Evolutionary conservation across 2,329 filamentous ascomycete genomes (phyloP).

Genomic region (Akanthomyces dipterigenus): DNA sequence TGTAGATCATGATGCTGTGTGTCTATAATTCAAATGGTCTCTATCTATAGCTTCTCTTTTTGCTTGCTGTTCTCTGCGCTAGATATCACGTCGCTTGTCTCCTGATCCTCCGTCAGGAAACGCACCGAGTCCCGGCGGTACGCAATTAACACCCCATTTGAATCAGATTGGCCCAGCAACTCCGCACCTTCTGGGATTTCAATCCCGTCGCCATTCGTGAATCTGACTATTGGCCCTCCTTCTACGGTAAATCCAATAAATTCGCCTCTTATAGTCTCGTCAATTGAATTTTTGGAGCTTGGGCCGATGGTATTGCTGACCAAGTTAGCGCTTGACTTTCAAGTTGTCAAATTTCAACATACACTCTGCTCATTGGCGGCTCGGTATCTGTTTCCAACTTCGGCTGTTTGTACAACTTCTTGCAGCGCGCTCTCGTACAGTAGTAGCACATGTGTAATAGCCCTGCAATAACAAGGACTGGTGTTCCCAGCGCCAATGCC

Average conservation of each 20-base stretch:
- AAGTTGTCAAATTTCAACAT: conserved; percentile 17
- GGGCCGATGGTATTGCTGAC: conserved; percentile 31
- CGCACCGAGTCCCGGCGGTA: conserved; percentile 30
- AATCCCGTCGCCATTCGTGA: conserved; percentile 27
- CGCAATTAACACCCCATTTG: conserved; percentile 31
- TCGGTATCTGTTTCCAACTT: conserved; percentile 20
- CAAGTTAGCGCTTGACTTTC: conserved; percentile 12
- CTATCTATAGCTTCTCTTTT: not conserved
- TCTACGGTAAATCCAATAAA: conserved; percentile 40
- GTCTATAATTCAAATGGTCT: not conserved
- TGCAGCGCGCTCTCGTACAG: conserved; percentile 29
- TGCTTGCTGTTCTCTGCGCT: not conserved
- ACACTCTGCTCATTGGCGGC: conserved; percentile 39
- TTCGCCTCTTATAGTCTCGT: conserved; percentile 26
- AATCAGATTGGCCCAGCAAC: conserved; percentile 29
- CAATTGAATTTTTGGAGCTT: conserved; percentile 26
- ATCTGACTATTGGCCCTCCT: conserved; percentile 40
- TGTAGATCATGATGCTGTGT: too few relatives aligned
- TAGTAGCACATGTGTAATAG: conserved; percentile 43
- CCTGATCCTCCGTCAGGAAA: conserved; percentile 21
- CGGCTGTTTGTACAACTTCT: conserved; percentile 22
- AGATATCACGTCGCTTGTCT: not conserved
- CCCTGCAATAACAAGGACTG: conserved; percentile 52
- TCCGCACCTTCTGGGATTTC: conserved; percentile 26
- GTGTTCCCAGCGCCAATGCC: conserved; percentile 54